A percentile compares a stretch with the other conserved stretches of the same genome.
Conservation (phyloP, 768 basidiomycete species). For the Boletus eberwhitei region DNA sequence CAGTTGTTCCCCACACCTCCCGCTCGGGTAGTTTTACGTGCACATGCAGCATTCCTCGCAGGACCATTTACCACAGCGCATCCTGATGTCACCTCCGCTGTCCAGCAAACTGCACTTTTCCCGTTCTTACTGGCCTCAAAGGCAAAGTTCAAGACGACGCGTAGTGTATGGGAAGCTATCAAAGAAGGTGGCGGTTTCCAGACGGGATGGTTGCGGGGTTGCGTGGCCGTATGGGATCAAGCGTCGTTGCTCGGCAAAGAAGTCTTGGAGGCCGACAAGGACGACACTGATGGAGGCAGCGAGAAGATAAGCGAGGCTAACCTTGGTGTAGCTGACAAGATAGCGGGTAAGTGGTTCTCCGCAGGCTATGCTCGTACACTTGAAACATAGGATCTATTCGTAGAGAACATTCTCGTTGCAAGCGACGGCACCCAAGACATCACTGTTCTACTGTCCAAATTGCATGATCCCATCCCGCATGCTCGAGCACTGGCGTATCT, state of each 20-base stretch:
- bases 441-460: constrained; percentile 46
- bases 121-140: constrained; percentile 76
- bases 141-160: constrained; percentile 60
- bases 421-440: constrained; percentile 42
- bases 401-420: constrained; percentile 66
- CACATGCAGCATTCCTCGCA: constrained; percentile 57
- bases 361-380: not conserved
- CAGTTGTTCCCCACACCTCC: constrained; percentile 38
- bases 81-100: constrained; percentile 27
- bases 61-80: constrained; percentile 38
- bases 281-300: constrained; percentile 30
- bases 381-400: not conserved
- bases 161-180: constrained; percentile 71
- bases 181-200: constrained; percentile 32
- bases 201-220: constrained; percentile 51
- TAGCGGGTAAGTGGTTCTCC: constrained; percentile 53
- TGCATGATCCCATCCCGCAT: constrained; percentile 49
- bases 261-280: constrained; percentile 29
- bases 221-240: constrained; percentile 40
- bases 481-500: constrained; percentile 58
- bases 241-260: constrained; percentile 27
- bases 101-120: constrained; percentile 58
- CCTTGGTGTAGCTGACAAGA: constrained; percentile 49
- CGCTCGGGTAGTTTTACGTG: constrained; percentile 48
- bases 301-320: constrained; percentile 54